Evolutionary conservation across 2,329 filamentous ascomycete genomes (phyloP).

Genomic region (Aspergillus piperis): DNA sequence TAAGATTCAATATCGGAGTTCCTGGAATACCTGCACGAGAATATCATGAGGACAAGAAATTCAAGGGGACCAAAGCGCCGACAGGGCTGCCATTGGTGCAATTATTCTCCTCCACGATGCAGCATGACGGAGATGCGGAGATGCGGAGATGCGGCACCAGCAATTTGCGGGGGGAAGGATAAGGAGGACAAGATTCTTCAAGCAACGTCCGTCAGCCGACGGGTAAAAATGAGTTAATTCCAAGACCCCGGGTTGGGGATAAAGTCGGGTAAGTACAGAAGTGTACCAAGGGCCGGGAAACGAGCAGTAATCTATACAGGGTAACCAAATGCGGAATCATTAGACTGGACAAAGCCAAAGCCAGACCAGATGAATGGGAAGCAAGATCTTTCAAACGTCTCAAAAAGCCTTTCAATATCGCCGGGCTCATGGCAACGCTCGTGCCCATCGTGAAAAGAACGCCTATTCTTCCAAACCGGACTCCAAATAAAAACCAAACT

Average conservation of each 20-base stretch:
- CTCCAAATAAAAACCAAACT: conserved; percentile 15
- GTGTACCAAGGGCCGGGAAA: neutral
- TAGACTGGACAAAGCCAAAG: neutral
- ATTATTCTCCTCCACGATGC: conserved; percentile 13
- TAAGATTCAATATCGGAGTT: neutral
- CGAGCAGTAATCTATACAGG: neutral
- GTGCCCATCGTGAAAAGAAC: neutral
- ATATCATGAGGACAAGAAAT: neutral
- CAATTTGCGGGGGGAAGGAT: conserved; percentile 9
- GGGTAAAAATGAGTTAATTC: neutral
- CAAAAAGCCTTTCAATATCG: neutral
- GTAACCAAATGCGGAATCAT: neutral
- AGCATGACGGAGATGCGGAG: conserved; percentile 3
- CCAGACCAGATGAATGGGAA: neutral
- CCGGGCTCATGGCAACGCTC: neutral
- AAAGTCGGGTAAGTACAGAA: conserved; percentile 1
- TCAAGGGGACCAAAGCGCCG: neutral
- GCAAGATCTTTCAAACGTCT: neutral
- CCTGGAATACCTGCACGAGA: neutral
- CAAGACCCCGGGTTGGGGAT: conserved; percentile 3
- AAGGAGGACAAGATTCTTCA: neutral
- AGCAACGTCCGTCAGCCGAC: neutral
- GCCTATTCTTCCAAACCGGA: neutral
- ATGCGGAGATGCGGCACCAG: conserved; percentile 9
- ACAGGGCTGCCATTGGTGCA: conserved; percentile 29